These are phyloP conservation scores for Talaromyces islandicus DNA, from an alignment of 2,329 filamentous ascomycete genomes.

Conservation along the genomic window DNA sequence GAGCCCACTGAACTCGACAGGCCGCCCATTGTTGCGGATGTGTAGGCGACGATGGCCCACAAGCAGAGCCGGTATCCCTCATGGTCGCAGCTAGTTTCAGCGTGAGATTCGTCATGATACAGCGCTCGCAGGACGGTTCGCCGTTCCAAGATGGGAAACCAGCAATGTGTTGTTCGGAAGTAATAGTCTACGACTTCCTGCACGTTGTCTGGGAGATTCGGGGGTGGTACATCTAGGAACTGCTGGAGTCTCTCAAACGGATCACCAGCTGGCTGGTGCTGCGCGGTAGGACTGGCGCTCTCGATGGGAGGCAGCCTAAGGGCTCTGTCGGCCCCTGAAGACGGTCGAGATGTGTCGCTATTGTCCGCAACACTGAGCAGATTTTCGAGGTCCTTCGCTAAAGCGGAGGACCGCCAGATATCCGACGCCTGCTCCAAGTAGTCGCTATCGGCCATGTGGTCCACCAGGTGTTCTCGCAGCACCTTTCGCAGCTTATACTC, in stretches of 20 bases:
- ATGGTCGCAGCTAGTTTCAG: background rate
- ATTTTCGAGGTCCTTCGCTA: slow-evolving; percentile 8
- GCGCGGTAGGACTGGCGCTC: background rate
- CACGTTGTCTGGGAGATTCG: slow-evolving; percentile 45
- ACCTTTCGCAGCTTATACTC: slow-evolving; percentile 26
- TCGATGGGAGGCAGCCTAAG: background rate
- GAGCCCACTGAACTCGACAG: background rate
- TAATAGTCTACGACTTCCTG: slow-evolving; percentile 62
- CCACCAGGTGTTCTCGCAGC: slow-evolving; percentile 54
- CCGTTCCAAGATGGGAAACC: slow-evolving; percentile 69
- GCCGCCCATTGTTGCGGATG: slow-evolving; percentile 28
- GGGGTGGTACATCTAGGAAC: slow-evolving; percentile 33
- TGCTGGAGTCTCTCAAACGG: slow-evolving; percentile 18
- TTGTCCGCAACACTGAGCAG: slow-evolving; percentile 1
- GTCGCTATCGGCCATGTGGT: slow-evolving; percentile 44
- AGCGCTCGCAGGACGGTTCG: slow-evolving; percentile 51
- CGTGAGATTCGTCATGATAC: slow-evolving; percentile 46
- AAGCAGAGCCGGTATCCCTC: slow-evolving; percentile 23
- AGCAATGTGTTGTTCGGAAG: slow-evolving; percentile 68
- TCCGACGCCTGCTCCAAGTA: slow-evolving; percentile 14
- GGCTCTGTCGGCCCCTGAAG: background rate
- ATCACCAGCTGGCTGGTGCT: background rate
- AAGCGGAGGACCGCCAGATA: slow-evolving; percentile 9
- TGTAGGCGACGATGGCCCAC: slow-evolving; percentile 56
- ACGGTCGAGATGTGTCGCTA: slow-evolving; percentile 1